Percentiles rank a stretch among this genome's conserved stretches.
These are phyloP conservation scores for Rheum nobile DNA, from an alignment of 148 eudicot genomes.

Conservation along the genomic window DNA sequence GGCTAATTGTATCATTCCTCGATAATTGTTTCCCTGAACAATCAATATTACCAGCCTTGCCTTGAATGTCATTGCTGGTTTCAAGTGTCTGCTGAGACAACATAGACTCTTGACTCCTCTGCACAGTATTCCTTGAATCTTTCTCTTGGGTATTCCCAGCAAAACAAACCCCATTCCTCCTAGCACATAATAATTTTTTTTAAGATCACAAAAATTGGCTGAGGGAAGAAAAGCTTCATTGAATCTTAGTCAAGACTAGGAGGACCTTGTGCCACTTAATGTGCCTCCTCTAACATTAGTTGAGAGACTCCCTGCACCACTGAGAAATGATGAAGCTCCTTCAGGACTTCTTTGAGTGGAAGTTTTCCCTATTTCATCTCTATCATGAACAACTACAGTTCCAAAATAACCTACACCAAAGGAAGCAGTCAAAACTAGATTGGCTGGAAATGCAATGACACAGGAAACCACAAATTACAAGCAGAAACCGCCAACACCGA, in stretches of 20 bases:
- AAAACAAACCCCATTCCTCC: slow-evolving; percentile 26
- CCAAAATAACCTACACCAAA: slow-evolving; percentile 65
- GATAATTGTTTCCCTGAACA: slow-evolving; percentile 28
- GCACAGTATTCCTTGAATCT: slow-evolving; percentile 19
- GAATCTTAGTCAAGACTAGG: background rate
- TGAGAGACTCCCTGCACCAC: slow-evolving; percentile 23
- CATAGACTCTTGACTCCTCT: slow-evolving; percentile 24
- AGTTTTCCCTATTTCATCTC: slow-evolving; percentile 36
- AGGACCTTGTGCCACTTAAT: slow-evolving; percentile 36
- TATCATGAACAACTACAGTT: slow-evolving; percentile 71
- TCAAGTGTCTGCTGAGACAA: slow-evolving; percentile 26
- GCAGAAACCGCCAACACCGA: background rate
- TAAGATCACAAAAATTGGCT: background rate
- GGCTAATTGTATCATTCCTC: slow-evolving; percentile 54
- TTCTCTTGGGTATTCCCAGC: slow-evolving; percentile 22
- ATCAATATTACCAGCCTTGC: slow-evolving; percentile 28
- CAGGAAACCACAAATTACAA: background rate
- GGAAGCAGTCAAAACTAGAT: background rate
- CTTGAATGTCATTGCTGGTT: slow-evolving; percentile 21
- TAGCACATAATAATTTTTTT: slow-evolving; percentile 13
- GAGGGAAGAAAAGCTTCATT: background rate
- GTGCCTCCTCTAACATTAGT: slow-evolving; percentile 29
- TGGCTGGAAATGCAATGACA: background rate
- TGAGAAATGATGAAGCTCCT: slow-evolving; percentile 23
- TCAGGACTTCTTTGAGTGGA: slow-evolving; percentile 18